Base-by-base conservation (phyloP, 2,329 filamentous ascomycete genomes). In the Phyllosticta citribraziliensis region DNA sequence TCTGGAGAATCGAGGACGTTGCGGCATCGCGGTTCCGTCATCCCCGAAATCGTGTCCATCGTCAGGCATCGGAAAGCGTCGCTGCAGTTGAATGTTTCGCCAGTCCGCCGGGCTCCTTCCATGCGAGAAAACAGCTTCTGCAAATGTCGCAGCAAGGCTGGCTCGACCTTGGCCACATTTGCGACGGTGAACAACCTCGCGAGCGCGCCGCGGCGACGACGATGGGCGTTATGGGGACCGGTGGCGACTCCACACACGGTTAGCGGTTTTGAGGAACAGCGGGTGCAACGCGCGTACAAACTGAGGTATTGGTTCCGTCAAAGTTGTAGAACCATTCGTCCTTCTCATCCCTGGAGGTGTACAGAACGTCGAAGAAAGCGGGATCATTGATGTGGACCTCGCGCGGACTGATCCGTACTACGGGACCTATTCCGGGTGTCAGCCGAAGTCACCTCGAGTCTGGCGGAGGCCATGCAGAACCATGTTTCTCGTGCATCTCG, bases 391-490 rank as follows among this genome's bases (percentile, higher is more conserved):
- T 67, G 20, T 65, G 69, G 8, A 72, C 61, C 64, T 73, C 70
- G 52, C 69, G 58, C 6, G 70, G 70, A 40, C 65, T 71, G 63
- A 72, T 70, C 35, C 70, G 69, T 1, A 72, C 67, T 17, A 72
- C 69, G 0, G 70, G 70, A 2, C 70, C 69, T 72, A 30, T 24
- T n/a, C 19, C 2, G 1, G 19, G 17, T 51, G 8, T 51, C 11
- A 17, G 17, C 47, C n/a, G 14, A 51, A 51, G 9, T 4, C 17
- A 20, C 14, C 1, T 51, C 47, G 47, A 51, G 2, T 10, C 17
- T 17, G 47, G 14, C 27, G 8, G n/a, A 40, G 11, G 6, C 11
- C 19, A 30, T 12, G 8, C 1, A 52, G 8, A n/a, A 40, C 65
- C 65, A 56, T 70, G 70, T 60, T 62, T 64, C 52, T 65, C 60